Evolutionary conservation across 202 grass and related monocot genomes (phyloP).

Genomic region (Brachypodium distachyon): DNA sequence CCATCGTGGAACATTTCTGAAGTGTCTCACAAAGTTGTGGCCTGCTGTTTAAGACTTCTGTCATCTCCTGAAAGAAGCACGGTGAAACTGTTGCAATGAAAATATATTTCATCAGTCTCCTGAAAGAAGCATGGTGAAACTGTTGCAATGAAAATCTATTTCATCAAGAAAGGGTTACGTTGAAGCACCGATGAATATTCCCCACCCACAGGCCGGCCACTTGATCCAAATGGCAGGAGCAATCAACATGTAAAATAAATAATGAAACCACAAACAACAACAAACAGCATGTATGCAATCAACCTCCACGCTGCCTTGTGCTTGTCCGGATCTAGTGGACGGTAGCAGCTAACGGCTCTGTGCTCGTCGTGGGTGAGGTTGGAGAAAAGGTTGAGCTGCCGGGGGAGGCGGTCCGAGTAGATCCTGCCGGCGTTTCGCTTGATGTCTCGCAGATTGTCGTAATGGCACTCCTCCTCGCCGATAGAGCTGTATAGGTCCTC

Average conservation of each 20-base stretch:
- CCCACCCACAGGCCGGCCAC: too few relatives aligned
- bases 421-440: too few relatives aligned
- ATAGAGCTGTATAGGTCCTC: neutral
- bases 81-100: neutral
- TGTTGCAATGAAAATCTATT: neutral
- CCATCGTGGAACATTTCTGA: too few relatives aligned
- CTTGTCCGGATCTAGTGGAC: neutral
- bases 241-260: neutral
- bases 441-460: too few relatives aligned
- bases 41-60: too few relatives aligned
- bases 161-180: neutral
- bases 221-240: neutral
- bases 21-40: too few relatives aligned
- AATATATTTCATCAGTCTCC: neutral
- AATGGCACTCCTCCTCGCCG: neutral
- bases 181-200: too few relatives aligned
- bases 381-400: too few relatives aligned
- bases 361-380: neutral
- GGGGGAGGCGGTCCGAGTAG: too few relatives aligned
- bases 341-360: neutral
- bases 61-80: too few relatives aligned
- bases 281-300: neutral
- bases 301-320: neutral
- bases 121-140: neutral
- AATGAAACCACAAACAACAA: neutral